Percentiles rank a stretch among this genome's conserved stretches.
phyloP scores from a whole-genome alignment of 2,329 filamentous ascomycete genomes.

The Alternaria arborescens region DNA sequence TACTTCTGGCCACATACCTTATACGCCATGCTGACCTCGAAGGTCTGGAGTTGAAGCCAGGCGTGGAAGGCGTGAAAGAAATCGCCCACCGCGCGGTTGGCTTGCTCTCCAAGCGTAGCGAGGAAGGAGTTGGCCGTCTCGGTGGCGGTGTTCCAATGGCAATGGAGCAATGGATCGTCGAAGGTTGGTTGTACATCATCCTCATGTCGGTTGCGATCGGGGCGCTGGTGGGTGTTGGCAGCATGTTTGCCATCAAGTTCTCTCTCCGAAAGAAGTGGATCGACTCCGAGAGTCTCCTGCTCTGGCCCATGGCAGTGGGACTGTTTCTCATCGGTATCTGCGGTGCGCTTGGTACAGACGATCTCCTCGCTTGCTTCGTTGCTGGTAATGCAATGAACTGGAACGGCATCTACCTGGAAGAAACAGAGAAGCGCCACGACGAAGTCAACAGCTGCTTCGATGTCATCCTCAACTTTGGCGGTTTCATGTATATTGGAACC shows the following conservation, averaged over 20 bases:
- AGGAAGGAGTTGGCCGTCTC: slow-evolving; percentile 59
- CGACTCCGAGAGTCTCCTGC: slow-evolving; percentile 61
- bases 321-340: slow-evolving; percentile 67
- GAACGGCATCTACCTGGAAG: slow-evolving; percentile 67
- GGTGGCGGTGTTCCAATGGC: slow-evolving; percentile 63
- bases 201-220: slow-evolving; percentile 64
- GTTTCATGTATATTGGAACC: slow-evolving; percentile 67
- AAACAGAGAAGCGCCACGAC: slow-evolving; percentile 65
- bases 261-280: slow-evolving; percentile 56
- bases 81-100: slow-evolving; percentile 7
- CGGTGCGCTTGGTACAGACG: slow-evolving; percentile 64
- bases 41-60: slow-evolving; percentile 35
- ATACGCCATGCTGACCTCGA: slow-evolving; percentile 61
- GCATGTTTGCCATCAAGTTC: slow-evolving; percentile 58
- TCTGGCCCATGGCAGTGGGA: slow-evolving; percentile 58
- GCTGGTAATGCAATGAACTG: slow-evolving; percentile 69
- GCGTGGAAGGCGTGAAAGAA: neutral
- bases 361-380: slow-evolving; percentile 68
- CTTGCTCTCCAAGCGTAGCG: slow-evolving; percentile 19
- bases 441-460: slow-evolving; percentile 68
- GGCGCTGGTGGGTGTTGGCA: slow-evolving; percentile 59
- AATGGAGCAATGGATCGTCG: slow-evolving; percentile 65
- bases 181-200: slow-evolving; percentile 69
- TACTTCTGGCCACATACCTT: slow-evolving; percentile 65
- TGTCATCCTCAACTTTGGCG: slow-evolving; percentile 67